Evolutionary conservation across 192 early-diverging fungal genomes (phyloP).

Genomic region (Gryganskiella cystojenkinii): DNA sequence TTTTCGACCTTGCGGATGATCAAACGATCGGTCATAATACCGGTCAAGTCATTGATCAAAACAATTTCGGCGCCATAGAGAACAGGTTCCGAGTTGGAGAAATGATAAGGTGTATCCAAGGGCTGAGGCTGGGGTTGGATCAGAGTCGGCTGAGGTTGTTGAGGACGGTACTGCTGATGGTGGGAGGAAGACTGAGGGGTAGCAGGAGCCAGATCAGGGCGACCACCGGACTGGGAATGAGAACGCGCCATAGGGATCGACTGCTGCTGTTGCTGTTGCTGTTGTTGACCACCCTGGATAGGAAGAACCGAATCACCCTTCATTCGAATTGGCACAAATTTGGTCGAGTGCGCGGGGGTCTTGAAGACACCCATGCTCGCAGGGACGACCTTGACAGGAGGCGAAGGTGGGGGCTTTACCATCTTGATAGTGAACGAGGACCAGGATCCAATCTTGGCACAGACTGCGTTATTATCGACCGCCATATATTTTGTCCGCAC

Average conservation of each 20-base stretch:
- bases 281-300: too few relatives aligned
- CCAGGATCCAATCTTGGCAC: slow-evolving; percentile 72
- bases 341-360: slow-evolving; percentile 36
- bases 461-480: slow-evolving; percentile 67
- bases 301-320: slow-evolving; percentile 26
- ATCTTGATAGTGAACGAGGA: slow-evolving; percentile 69
- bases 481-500: slow-evolving; percentile 88
- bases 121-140: not conserved
- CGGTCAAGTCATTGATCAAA: slow-evolving; percentile 71
- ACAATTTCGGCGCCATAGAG: slow-evolving; percentile 82
- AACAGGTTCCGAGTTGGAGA: slow-evolving; percentile 58
- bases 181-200: slow-evolving; percentile 20
- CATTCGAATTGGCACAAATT: slow-evolving; percentile 54
- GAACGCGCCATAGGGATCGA: slow-evolving; percentile 13
- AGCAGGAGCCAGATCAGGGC: not conserved
- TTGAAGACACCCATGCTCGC: slow-evolving; percentile 37
- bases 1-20: slow-evolving; percentile 87
- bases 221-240: slow-evolving; percentile 12
- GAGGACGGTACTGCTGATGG: slow-evolving; percentile 42
- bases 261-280: too few relatives aligned
- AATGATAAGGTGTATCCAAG: slow-evolving; percentile 26
- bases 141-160: slow-evolving; percentile 1
- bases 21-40: slow-evolving; percentile 75
- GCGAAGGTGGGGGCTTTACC: slow-evolving; percentile 46
- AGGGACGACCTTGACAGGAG: slow-evolving; percentile 30